These are phyloP conservation scores for Isabelozyma heimii DNA, from an alignment of 805 yeast genomes.

Conservation along the genomic window DNA sequence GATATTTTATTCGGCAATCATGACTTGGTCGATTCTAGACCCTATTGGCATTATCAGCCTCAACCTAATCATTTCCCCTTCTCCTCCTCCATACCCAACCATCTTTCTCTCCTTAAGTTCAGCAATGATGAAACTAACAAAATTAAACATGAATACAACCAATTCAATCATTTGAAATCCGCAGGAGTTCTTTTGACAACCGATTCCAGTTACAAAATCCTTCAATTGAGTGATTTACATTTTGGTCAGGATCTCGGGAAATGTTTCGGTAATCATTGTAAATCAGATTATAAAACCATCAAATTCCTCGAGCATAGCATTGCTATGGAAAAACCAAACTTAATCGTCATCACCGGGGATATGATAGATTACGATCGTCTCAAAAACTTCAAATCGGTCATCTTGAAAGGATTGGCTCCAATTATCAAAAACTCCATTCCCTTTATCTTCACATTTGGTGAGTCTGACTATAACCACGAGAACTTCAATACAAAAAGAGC, in stretches of 20 bases:
- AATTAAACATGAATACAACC: slow-evolving; percentile 8
- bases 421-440: slow-evolving; percentile 27
- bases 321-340: slow-evolving; percentile 26
- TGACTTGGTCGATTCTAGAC: slow-evolving; percentile 27
- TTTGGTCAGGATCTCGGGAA: slow-evolving; percentile 29
- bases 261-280: slow-evolving; percentile 16
- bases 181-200: slow-evolving; percentile 12
- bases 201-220: slow-evolving; percentile 23
- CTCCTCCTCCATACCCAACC: slow-evolving; percentile 9
- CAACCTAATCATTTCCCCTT: slow-evolving; percentile 13
- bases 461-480: slow-evolving; percentile 19
- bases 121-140: slow-evolving; percentile 10
- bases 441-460: slow-evolving; percentile 40
- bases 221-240: slow-evolving; percentile 41
- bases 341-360: slow-evolving; percentile 41
- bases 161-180: slow-evolving; percentile 12
- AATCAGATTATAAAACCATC: slow-evolving; percentile 27
- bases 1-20: slow-evolving; percentile 27
- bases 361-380: slow-evolving; percentile 25
- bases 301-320: slow-evolving; percentile 26
- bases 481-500: slow-evolving; percentile 1
- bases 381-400: slow-evolving; percentile 25
- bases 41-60: slow-evolving; percentile 17
- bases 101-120: slow-evolving; percentile 19
- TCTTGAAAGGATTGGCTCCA: slow-evolving; percentile 31